Base-by-base conservation (phyloP, 345 rosid species). In the Anacardium occidentale region DNA sequence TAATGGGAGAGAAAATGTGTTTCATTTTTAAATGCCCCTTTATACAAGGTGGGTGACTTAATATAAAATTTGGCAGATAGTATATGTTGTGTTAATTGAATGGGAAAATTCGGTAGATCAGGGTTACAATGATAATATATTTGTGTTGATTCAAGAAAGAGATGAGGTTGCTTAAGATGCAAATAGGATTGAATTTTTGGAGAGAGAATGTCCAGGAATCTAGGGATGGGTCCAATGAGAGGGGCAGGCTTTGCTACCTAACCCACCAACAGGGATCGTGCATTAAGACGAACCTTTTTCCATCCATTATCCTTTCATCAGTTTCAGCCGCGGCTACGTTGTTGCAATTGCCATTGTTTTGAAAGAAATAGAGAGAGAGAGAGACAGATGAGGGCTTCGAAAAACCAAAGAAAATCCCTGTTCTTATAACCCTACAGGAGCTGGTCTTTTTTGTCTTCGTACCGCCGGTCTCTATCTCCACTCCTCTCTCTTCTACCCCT, bases 181-280 rank as follows among this genome's bases (percentile, higher is more conserved):
- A 57, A 74, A 76, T 71, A 66, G 69, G 74, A 63, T n/a, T n/a
- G 84, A 80, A 37, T 5, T 37, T 37, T 37, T 67, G 72, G 44
- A 24, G 40, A 54, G 63, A 50, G 64, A 57, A 48, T 48, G 69
- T 51, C 72, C 70, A 76, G 86, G 88, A 86, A 84, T 82, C 81
- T 80, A 75, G 62, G 80, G 85, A 85, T 81, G 88, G 86, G 92
- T 42, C 90, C 87, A 81, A 74, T 34, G 58, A 56, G 74, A 51
- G 70, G 89, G 87, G 75, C 88, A 90, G 95, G 78, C 74, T 45
- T 78, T 90, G 95, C 84, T 80, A 82, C 90, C 89, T 52, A 86
- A 88, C 84, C 90, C 81, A 87, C 94, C 91, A 85, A 87, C 94
- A 90, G 40, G 71, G 66, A 79, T 86, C 90, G 78, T 90, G 95